phyloP scores from a whole-genome alignment of 305 asterid genomes.

The Fraxinus greggii region DNA sequence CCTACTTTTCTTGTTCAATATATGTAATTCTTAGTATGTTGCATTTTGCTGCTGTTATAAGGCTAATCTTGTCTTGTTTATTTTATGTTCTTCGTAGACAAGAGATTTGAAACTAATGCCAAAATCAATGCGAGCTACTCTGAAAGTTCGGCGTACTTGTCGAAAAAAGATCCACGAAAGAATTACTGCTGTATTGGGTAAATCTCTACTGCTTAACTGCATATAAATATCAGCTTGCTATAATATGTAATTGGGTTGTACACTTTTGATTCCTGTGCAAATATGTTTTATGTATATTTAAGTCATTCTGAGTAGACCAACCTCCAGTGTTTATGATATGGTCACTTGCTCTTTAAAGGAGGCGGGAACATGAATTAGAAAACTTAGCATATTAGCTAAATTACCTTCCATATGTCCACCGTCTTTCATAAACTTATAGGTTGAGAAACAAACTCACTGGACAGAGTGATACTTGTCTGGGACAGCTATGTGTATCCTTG shows the following conservation, averaged over 20 bases:
- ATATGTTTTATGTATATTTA: not conserved
- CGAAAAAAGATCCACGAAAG: conserved; percentile 87
- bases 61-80: conserved; percentile 5
- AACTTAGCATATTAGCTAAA: not conserved
- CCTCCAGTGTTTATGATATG: not conserved
- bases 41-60: not conserved
- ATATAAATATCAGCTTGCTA: not conserved
- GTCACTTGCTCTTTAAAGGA: not conserved
- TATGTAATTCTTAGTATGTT: not conserved
- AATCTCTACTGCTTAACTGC: conserved; percentile 21
- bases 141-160: conserved; percentile 65
- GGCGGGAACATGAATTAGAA: not conserved
- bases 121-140: conserved; percentile 39
- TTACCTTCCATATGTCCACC: not conserved
- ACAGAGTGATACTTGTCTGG: not conserved
- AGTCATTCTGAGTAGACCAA: not conserved
- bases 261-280: not conserved
- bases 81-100: conserved; percentile 46
- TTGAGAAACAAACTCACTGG: not conserved
- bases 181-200: conserved; percentile 66
- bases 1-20: not conserved
- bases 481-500: not conserved
- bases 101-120: conserved; percentile 79
- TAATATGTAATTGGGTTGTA: not conserved
- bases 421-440: not conserved